These are phyloP conservation scores for Globisporangium acanthophoron DNA, from an alignment of 352 stramenopile species.

Conservation along the genomic window DNA sequence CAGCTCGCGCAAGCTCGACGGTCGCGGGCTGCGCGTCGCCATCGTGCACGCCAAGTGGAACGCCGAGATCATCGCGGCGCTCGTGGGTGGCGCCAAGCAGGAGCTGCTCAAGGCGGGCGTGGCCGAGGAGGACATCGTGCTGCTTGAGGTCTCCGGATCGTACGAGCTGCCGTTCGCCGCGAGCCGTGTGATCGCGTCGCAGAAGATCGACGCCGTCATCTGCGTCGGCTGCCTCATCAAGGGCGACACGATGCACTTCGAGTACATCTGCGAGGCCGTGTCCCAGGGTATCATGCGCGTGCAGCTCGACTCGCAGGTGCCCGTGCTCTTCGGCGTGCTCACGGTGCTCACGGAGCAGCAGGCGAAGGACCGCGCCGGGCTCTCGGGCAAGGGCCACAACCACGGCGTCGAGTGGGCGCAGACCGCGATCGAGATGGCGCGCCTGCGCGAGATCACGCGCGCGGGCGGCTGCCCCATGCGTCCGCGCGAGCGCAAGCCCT, in stretches of 20 bases:
- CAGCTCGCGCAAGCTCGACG: constrained; percentile 76
- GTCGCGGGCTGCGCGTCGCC: constrained; percentile 63
- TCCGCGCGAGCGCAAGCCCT: constrained; percentile 50
- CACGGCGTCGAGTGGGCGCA: constrained; percentile 96
- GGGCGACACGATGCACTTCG: constrained; percentile 98
- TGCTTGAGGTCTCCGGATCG: constrained; percentile 88
- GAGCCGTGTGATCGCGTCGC: constrained; percentile 81
- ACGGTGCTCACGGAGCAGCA: constrained; percentile 96
- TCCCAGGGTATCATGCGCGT: constrained; percentile 96
- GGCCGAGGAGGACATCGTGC: constrained; percentile 58
- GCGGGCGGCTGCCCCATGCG: constrained; percentile 67
- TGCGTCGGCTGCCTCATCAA: constrained; percentile 94
- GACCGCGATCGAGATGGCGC: constrained; percentile 95
- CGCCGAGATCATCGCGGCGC: constrained; percentile 66
- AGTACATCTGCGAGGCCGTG: constrained; percentile 98
- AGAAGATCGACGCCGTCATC: constrained; percentile 96
- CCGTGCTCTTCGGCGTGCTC: constrained; percentile 92
- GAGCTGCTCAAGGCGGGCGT: constrained; percentile 67
- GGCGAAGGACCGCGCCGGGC: constrained; percentile 88
- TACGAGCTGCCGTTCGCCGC: constrained; percentile 97
- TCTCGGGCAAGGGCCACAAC: constrained; percentile 88
- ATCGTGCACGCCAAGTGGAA: constrained; percentile 88
- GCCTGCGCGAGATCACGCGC: constrained; percentile 74
- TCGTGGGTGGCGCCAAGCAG: constrained; percentile 52
- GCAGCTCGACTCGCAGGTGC: constrained; percentile 86